Percentiles rank a stretch among this genome's conserved stretches.
These are phyloP conservation scores for Sphaerostilbella broomeana DNA, from an alignment of 2,329 filamentous ascomycete genomes.

Conservation along the genomic window DNA sequence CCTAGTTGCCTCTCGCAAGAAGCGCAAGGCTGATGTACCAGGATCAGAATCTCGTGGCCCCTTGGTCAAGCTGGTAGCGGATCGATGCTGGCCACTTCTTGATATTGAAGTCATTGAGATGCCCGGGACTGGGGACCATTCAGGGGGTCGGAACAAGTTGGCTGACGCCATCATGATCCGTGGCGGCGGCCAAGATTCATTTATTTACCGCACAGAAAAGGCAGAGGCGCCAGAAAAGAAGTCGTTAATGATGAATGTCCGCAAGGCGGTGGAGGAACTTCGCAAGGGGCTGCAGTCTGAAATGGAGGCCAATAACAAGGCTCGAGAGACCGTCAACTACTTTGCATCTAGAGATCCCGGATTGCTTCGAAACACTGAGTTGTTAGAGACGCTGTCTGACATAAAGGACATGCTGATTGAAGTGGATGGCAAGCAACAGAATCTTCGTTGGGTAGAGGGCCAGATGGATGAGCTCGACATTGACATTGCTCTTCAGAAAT, in stretches of 20 bases:
- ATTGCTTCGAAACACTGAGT: constrained; percentile 69
- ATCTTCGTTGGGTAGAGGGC: constrained; percentile 88
- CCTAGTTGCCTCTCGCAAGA: constrained; percentile 84
- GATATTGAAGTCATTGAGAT: constrained; percentile 93
- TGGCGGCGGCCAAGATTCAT: constrained; percentile 78
- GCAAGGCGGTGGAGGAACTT: constrained; percentile 87
- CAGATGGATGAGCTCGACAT: constrained; percentile 97
- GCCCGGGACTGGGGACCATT: constrained; percentile 57
- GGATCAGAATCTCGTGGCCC: constrained; percentile 44
- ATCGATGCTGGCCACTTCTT: constrained; percentile 87
- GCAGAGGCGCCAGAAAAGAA: constrained; percentile 72
- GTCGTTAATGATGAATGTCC: constrained; percentile 76
- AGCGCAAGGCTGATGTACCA: constrained; percentile 71
- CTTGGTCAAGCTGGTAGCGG: constrained; percentile 75
- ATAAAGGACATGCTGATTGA: constrained; percentile 88
- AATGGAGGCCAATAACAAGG: constrained; percentile 78
- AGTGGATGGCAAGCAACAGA: constrained; percentile 93
- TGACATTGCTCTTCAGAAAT: constrained; percentile 82
- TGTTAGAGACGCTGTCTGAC: constrained; percentile 70
- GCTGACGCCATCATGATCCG: constrained; percentile 86
- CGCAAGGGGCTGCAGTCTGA: constrained; percentile 80
- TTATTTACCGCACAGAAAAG: constrained; percentile 89
- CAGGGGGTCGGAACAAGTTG: constrained; percentile 52
- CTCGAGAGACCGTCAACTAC: constrained; percentile 79
- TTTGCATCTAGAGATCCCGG: constrained; percentile 73